These are phyloP conservation scores for Dalechampia spathulata DNA, from an alignment of 441 rosid genomes.

Conservation along the genomic window DNA sequence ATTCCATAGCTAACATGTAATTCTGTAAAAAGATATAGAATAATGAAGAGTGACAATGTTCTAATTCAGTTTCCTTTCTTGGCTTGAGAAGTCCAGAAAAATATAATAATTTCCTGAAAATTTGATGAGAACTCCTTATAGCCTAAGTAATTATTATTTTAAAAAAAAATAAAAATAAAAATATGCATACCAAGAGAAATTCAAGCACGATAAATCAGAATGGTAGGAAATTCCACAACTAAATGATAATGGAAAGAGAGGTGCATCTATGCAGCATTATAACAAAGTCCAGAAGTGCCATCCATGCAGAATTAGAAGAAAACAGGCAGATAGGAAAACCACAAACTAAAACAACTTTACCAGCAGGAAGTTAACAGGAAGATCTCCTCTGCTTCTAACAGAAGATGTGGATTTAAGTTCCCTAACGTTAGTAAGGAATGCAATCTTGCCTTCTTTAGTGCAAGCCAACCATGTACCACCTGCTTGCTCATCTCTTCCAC, in stretches of 20 bases:
- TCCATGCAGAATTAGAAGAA: background rate
- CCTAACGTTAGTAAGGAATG: slow-evolving; percentile 66
- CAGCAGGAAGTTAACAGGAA: slow-evolving; percentile 66
- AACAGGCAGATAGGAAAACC: background rate
- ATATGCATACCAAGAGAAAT: background rate
- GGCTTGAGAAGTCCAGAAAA: too few species aligned
- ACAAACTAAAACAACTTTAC: slow-evolving; percentile 15
- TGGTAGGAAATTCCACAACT: background rate
- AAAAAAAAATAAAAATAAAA: background rate
- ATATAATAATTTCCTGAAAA: background rate
- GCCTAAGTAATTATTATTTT: background rate
- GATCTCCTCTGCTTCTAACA: slow-evolving; percentile 58
- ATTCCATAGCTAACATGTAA: background rate
- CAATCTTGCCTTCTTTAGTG: slow-evolving; percentile 50
- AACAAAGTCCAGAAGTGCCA: background rate
- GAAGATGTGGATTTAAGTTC: slow-evolving; percentile 29
- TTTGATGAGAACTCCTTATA: too few species aligned
- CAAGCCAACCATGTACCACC: slow-evolving; percentile 89
- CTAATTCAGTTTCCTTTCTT: background rate
- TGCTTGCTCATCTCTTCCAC: slow-evolving; percentile 66
- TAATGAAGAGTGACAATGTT: background rate
- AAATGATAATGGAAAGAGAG: too few species aligned
- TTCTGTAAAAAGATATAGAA: background rate
- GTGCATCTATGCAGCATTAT: too few species aligned
- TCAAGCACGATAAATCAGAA: background rate